A percentile compares a stretch with the other conserved stretches of the same genome.
Conservation (phyloP, 768 basidiomycete genomes). For the Flagelloscypha sp. region DNA sequence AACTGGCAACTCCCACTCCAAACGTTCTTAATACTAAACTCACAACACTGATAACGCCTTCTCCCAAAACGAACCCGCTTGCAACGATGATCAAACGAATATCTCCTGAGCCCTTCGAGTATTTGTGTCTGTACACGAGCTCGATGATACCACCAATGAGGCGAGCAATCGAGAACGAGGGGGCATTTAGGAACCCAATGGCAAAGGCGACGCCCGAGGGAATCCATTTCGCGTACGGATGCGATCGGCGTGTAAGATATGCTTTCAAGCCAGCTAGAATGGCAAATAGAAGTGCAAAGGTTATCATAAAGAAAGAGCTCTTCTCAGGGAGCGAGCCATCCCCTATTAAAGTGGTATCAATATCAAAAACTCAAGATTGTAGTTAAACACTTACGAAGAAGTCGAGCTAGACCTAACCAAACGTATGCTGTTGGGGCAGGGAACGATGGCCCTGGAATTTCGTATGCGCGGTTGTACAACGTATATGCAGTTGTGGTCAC, state of each 20-base stretch:
- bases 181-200: slow-evolving; percentile 92
- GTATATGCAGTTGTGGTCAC: slow-evolving; percentile 84
- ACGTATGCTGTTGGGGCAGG: slow-evolving; percentile 94
- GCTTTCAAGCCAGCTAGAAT: slow-evolving; percentile 60
- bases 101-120: slow-evolving; percentile 45
- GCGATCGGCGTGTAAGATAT: slow-evolving; percentile 38
- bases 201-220: slow-evolving; percentile 94
- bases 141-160: slow-evolving; percentile 83
- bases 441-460: slow-evolving; percentile 90
- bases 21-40: slow-evolving; percentile 65
- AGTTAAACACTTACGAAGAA: slow-evolving; percentile 49
- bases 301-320: slow-evolving; percentile 68
- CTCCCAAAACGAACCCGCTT: slow-evolving; percentile 92
- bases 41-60: slow-evolving; percentile 83
- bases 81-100: slow-evolving; percentile 82
- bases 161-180: slow-evolving; percentile 88
- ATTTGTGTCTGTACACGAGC: slow-evolving; percentile 50
- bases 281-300: slow-evolving; percentile 67
- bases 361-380: slow-evolving; percentile 1
- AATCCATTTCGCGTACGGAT: slow-evolving; percentile 64
- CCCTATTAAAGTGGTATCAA: slow-evolving; percentile 38
- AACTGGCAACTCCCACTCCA: slow-evolving; percentile 71
- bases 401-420: slow-evolving; percentile 73
- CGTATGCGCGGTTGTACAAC: slow-evolving; percentile 81
- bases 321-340: slow-evolving; percentile 78